Evolutionary conservation across 257 asterid genomes (phyloP), one percentile per base, ranked within the genome.

Genomic region (Cinchona pubescens): DNA sequence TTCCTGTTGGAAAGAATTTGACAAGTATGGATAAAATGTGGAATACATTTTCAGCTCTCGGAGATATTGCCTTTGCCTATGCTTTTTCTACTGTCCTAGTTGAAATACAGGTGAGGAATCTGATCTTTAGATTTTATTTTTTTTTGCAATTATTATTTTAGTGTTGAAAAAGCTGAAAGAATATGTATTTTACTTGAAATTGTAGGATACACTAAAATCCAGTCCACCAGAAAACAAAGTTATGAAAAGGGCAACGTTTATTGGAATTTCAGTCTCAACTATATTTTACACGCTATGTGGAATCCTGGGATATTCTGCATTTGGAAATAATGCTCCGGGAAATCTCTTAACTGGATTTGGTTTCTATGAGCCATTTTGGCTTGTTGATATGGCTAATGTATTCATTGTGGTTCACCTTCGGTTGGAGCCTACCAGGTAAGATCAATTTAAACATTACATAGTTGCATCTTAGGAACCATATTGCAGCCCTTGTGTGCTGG

Each of bases 361-460:
- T n/a, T 92, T 92, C 84, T 90, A 75, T 11, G 96, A 92, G 18
- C 94, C 97, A 0, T 87, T 81, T 45, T 92, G 96, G 97, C 86
- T 92, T 5, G 81, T 92, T 5, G 88, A 76, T 42, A 25, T 86
- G 0, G 96, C 93, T 43, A 90, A 92, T 10, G 27, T 84, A 5
- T 88, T 86, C 90, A 92, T 87, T 9, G 86, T 80, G 18, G 69
- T 92, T 29, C 97, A 92, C 72, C 91, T 92, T 23, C n/a, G n/a
- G 14, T 89, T 14, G 92, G 97, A 49, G 94, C 97, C 69, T 91
- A 91, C 80, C 92, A 89, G 90, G 93, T 74, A 81, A 13, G 5
- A 43, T 61, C 29, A 2, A 19, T 71, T 51, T 18, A 7, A 29
- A 15, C 19, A 59, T 9, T 34, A 14, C 19, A 37, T 7, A 15